Evolutionary conservation across 352 stramenopile genomes (phyloP), one percentile per base, ranked within the genome.

Genomic region (Globisporangium echinulatum): DNA sequence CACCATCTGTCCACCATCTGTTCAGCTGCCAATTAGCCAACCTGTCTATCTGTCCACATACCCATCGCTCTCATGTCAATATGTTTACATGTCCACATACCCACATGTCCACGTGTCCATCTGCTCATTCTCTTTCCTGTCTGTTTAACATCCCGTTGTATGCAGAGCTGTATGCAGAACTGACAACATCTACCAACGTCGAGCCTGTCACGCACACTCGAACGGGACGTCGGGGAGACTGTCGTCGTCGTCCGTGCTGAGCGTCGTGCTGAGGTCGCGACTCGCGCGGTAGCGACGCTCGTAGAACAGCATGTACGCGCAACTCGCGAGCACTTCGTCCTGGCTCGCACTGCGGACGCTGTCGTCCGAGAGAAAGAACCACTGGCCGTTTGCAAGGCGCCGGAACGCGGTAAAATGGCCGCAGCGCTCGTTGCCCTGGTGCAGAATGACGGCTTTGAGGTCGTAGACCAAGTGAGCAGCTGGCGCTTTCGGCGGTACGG

Each of bases 251-350:
- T 50, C 61, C n/a, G n/a, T 42, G 42, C 43, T 54, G 51, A 50
- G 17, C 46, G 46, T 36, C 46, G 33, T 77, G 17, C 71, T 64
- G 43, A 55, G 62, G 54, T 43, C 65, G n/a, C 58, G 63, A 5
- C 14, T 80, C 15, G 69, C 61, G 38, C 76, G 71, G 52, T 71
- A 63, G 51, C 88, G 90, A 25, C 85, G 87, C 64, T 94, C 83
- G 68, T 96, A 96, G 62, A 96, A 94, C n/a, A 96, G 61, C 82
- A 96, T 92, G 70, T 96, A 96, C 39, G 87, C 87, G 51, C 87
- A 92, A 53, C 80, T 87, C 33, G 62, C 62, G 43, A 90, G 65
- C 49, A 96, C 85, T 56, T 94, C 80, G 39, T 76, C 63, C 17
- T 77, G 61, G 1, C 64, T 66, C 6, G 72, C 87, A 19, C 79